These are phyloP conservation scores for Acacia acuminata DNA, from an alignment of 306 rosid species.

Conservation along the genomic window DNA sequence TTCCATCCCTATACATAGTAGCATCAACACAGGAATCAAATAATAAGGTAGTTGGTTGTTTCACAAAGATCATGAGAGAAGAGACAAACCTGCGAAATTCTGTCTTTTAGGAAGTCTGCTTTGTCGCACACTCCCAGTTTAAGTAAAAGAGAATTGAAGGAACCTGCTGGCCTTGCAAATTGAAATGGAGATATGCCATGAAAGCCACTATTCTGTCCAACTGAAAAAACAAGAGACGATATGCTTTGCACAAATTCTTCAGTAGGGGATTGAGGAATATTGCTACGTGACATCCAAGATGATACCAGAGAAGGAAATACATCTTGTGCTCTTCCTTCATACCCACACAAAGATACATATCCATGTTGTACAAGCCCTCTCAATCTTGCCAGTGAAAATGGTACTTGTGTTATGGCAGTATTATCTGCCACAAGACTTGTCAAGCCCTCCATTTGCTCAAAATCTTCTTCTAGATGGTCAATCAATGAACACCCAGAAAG, in stretches of 20 bases:
- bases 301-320: not conserved
- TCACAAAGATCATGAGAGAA: not conserved
- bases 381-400: too few species aligned
- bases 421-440: not conserved
- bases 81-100: not conserved
- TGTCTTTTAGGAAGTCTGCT: not conserved
- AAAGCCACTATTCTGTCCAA: not conserved
- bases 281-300: not conserved
- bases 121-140: not conserved
- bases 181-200: not conserved
- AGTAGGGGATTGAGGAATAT: not conserved
- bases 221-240: not conserved
- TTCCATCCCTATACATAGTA: conserved; percentile 5
- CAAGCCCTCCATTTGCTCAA: not conserved
- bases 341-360: too few species aligned
- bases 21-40: too few species aligned
- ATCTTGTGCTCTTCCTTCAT: not conserved
- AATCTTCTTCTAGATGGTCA: not conserved
- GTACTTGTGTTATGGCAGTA: not conserved
- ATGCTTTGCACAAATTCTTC: not conserved
- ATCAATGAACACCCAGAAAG: not conserved
- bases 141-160: not conserved
- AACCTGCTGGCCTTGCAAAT: not conserved
- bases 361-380: too few species aligned
- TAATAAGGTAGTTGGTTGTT: too few species aligned